Percentiles rank a stretch among this genome's conserved stretches.
Conservation (phyloP, 31 red algal genomes). For the Odonthalia washingtoniensis region DNA sequence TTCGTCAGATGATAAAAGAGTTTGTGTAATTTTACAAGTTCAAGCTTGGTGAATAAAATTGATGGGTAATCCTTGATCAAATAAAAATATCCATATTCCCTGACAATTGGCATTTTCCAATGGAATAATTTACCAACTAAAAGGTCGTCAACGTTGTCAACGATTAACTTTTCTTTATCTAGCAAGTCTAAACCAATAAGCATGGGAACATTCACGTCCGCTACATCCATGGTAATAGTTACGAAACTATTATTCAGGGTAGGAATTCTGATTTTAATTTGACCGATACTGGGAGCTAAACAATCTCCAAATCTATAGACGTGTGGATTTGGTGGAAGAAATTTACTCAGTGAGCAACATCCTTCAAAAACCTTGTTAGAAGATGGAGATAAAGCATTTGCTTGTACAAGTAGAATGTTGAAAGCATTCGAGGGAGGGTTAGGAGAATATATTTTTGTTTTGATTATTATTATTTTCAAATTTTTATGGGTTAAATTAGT, state of each 20-base stretch:
- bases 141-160: no score
- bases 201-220: no score
- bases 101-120: not conserved
- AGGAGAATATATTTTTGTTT: no score
- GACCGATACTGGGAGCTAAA: not conserved
- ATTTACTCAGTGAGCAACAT: not conserved
- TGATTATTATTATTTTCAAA: no score
- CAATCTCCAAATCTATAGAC: slow-evolving; percentile 6
- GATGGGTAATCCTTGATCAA: not conserved
- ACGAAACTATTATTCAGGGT: not conserved
- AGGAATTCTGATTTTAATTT: not conserved
- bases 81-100: slow-evolving; percentile 1
- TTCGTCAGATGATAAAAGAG: not conserved
- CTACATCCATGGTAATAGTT: slow-evolving; percentile 1
- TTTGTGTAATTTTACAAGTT: not conserved
- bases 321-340: not conserved
- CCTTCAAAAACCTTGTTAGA: no score
- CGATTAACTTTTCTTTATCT: no score
- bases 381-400: no score
- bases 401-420: no score
- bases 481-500: no score
- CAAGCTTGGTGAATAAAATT: not conserved
- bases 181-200: no score
- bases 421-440: no score
- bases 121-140: not conserved